These are phyloP conservation scores for Malus hybrid DNA, from an alignment of 331 rosid genomes.

Conservation along the genomic window DNA sequence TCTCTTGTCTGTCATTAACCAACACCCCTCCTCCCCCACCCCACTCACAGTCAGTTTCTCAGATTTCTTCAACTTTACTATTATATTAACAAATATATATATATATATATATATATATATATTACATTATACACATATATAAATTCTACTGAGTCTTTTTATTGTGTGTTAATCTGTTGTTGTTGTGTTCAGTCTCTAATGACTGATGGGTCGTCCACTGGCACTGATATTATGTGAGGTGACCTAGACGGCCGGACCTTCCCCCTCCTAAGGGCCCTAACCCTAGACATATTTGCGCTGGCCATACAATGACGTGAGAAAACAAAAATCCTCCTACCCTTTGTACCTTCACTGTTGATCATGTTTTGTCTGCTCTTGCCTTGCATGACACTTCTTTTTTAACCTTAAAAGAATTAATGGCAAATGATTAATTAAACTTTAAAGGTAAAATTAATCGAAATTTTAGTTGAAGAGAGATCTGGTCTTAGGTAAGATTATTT, in stretches of 20 bases:
- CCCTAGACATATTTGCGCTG: background rate
- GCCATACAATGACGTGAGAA: no score
- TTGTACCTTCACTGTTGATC: background rate
- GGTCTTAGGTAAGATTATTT: no score
- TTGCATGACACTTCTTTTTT: no score
- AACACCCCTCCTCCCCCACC: background rate
- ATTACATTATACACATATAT: no score
- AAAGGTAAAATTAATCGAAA: no score
- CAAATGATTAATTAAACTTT: no score
- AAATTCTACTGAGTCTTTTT: background rate
- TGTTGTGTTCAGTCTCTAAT: background rate
- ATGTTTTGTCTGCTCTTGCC: background rate
- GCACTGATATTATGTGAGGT: background rate
- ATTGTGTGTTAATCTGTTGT: background rate
- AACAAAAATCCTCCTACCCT: background rate
- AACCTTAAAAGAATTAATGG: no score
- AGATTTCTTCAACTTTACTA: no score
- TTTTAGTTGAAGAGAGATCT: no score
- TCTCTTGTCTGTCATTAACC: slow-evolving; percentile 9
- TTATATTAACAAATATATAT: no score
- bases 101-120: no score
- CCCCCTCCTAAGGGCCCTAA: background rate
- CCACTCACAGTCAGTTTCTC: background rate
- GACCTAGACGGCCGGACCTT: no score
- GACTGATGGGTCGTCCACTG: background rate